Base-by-base conservation (phyloP, 805 yeast species). In the Zygosaccharomyces pseudorouxii region DNA sequence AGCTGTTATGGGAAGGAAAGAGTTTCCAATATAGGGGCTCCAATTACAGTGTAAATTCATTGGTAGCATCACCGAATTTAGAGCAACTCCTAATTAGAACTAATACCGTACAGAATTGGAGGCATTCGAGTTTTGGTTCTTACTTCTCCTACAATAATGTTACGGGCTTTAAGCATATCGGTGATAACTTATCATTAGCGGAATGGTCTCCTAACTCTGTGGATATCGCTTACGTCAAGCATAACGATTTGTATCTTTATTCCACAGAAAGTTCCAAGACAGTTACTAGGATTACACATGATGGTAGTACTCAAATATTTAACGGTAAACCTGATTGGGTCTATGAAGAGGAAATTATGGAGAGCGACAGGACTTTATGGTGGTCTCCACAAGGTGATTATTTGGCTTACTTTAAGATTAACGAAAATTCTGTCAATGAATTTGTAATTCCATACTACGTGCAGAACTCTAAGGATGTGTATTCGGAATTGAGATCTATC, bases 241-340 rank as follows among this genome's bases (percentile, higher is more conserved):
- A 84, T 10, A 84, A 86, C 65, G 81, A 89, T 59, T 75, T 89
- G n/a, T 89, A 72, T 60, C 57, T 86, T 7, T 76, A 75, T 47
- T 73, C 78, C 30, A 50, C 70, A 2, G 40, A 45, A 4, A 38
- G 62, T 52, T 49, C 54, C 30, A 16, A 63, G 16, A 54, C 69
- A 0, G 57, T 70, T 0, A 68, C 58, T 4, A 82, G 80, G 53
- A 68, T 86, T 11, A 86, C 97, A 0, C 51, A 52, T 36, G 93
- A 86, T 59, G 96, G 96, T 12, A 81, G 82, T 29, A 75, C 72
- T 1, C 75, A 79, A 53, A 72, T 87, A 6, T 88, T 89, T 68
- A 85, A 89, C 62, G 97, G 96, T 2, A 82, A 83, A 52, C 95
- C 96, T 0, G 93, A 86, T 59, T 86, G 95, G 93, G 82, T 86